phyloP scores from a whole-genome alignment of 805 yeast species.

The Wickerhamomyces sydowiorum region DNA sequence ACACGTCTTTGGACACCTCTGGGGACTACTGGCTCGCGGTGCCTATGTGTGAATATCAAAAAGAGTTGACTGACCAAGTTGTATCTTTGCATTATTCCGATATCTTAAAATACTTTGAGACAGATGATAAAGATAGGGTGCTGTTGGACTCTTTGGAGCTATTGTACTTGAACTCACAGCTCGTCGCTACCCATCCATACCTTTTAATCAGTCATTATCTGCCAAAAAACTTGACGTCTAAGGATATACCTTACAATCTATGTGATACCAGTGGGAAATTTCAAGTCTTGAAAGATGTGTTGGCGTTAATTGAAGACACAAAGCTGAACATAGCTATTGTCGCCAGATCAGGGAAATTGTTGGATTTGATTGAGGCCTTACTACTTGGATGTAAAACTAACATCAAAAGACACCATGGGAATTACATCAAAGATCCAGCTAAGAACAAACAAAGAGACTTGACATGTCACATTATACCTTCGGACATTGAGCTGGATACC shows the following conservation, averaged over 20 bases:
- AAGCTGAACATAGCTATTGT: constrained; percentile 60
- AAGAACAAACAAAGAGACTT: constrained; percentile 24
- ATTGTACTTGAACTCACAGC: constrained; percentile 67
- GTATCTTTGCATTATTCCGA: constrained; percentile 89
- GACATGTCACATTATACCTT: constrained; percentile 16
- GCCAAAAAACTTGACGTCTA: constrained; percentile 71
- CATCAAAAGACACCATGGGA: constrained; percentile 58
- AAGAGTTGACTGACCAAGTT: constrained; percentile 85
- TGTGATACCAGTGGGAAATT: constrained; percentile 85
- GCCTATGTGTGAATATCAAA: constrained; percentile 82
- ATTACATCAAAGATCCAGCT: constrained; percentile 47
- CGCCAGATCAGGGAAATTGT: constrained; percentile 58
- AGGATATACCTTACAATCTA: constrained; percentile 65
- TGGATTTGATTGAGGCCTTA: constrained; percentile 72
- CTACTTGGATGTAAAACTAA: constrained; percentile 54
- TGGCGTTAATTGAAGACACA: constrained; percentile 45
- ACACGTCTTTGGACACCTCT: constrained; percentile 22
- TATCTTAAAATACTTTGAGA: constrained; percentile 78
- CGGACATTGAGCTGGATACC: constrained; percentile 8
- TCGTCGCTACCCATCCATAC: constrained; percentile 87
- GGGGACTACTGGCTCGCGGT: constrained; percentile 76
- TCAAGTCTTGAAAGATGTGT: constrained; percentile 56
- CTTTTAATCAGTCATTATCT: constrained; percentile 75
- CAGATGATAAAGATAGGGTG: constrained; percentile 43
- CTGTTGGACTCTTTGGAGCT: constrained; percentile 72